Conservation (phyloP, 768 basidiomycete species). For the Boletellus ananas region DNA sequence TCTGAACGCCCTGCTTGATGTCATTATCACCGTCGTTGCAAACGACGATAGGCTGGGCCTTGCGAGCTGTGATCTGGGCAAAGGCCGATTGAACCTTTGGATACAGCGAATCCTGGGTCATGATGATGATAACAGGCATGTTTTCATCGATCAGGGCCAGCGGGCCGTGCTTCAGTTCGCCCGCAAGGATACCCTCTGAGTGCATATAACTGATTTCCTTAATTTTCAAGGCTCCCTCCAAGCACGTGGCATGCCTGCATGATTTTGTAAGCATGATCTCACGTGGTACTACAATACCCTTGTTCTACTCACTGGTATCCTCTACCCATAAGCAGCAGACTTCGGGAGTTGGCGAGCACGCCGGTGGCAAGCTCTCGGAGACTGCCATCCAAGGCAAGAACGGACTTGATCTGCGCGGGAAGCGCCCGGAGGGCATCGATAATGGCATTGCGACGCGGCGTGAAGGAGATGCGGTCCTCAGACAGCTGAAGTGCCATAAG, state of each 20-base stretch:
- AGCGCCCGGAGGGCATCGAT: slow-evolving; percentile 91
- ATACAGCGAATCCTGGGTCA: slow-evolving; percentile 98
- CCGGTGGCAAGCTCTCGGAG: slow-evolving; percentile 83
- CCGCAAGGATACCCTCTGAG: slow-evolving; percentile 81
- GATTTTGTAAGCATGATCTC: neutral
- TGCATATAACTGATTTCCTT: slow-evolving; percentile 92
- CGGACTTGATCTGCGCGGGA: slow-evolving; percentile 81
- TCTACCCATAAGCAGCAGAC: slow-evolving; percentile 93
- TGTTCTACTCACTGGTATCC: slow-evolving; percentile 78
- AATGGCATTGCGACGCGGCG: slow-evolving; percentile 85
- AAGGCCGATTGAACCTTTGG: slow-evolving; percentile 98
- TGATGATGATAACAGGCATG: slow-evolving; percentile 98
- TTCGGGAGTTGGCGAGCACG: slow-evolving; percentile 73
- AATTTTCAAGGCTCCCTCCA: slow-evolving; percentile 98
- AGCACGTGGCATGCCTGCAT: slow-evolving; percentile 83
- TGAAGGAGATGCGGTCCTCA: slow-evolving; percentile 94
- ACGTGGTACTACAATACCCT: neutral
- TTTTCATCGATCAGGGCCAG: slow-evolving; percentile 97
- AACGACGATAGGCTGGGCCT: slow-evolving; percentile 91
- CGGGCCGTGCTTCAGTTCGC: slow-evolving; percentile 98
- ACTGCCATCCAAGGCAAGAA: slow-evolving; percentile 72
- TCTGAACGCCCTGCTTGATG: slow-evolving; percentile 70
- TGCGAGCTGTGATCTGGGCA: slow-evolving; percentile 94
- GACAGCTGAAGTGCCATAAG: slow-evolving; percentile 99
- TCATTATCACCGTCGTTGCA: slow-evolving; percentile 90